Conservation (phyloP, 768 basidiomycete species). For the Lepiota subincarnata region DNA sequence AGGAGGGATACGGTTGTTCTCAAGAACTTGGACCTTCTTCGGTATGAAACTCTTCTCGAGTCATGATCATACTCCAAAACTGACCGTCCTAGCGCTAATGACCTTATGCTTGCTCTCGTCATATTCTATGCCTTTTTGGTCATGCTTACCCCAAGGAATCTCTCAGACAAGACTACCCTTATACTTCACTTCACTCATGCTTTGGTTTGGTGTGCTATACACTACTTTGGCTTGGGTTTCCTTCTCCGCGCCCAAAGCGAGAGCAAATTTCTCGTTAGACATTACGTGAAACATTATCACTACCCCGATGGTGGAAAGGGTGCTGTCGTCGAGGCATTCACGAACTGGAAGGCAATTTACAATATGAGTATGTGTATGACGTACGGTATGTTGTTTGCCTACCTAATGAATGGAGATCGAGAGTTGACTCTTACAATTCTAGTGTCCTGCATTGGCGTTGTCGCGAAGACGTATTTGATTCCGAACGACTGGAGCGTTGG, state of each 20-base stretch:
- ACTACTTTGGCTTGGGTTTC: conserved; percentile 83
- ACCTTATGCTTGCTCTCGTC: conserved; percentile 75
- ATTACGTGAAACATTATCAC: conserved; percentile 93
- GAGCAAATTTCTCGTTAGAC: conserved; percentile 85
- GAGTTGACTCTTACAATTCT: conserved; percentile 6
- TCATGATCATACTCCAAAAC: conserved; percentile 16
- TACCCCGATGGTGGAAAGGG: conserved; percentile 73
- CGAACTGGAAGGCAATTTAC: conserved; percentile 92
- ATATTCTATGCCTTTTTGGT: conserved; percentile 62
- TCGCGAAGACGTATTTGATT: conserved; percentile 85
- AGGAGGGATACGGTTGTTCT: conserved; percentile 80
- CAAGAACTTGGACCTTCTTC: conserved; percentile 76
- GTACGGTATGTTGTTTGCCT: conserved; percentile 53
- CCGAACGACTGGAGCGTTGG: conserved; percentile 87
- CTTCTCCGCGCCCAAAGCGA: conserved; percentile 82
- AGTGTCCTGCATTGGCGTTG: conserved; percentile 86
- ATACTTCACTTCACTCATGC: conserved; percentile 79
- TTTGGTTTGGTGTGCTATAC: conserved; percentile 79
- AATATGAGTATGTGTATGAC: conserved; percentile 95
- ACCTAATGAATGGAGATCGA: conserved; percentile 1
- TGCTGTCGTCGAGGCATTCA: conserved; percentile 90
- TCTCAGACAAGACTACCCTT: conserved; percentile 48
- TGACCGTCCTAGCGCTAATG: conserved; percentile 58
- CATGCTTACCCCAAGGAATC: conserved; percentile 49
- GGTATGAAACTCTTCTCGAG: conserved; percentile 43